Percentiles rank a stretch among this genome's conserved stretches.
Conservation (phyloP, 2,329 filamentous ascomycete genomes). For the Botryotinia globosa region DNA sequence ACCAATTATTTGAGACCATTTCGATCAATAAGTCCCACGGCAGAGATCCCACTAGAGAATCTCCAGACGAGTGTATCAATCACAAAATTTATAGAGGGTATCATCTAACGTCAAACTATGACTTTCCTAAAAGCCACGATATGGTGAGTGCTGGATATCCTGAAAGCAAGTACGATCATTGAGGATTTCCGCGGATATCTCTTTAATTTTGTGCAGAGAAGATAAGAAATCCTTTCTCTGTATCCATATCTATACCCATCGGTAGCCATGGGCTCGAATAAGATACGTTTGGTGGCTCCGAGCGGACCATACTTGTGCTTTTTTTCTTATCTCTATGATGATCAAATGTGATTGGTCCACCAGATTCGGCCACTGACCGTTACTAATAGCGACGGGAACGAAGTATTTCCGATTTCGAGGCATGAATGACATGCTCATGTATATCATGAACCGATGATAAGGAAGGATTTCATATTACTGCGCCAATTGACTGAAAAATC, state of each 20-base stretch:
- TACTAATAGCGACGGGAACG: slow-evolving; percentile 4
- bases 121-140: background rate
- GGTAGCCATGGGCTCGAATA: slow-evolving; percentile 2
- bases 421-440: background rate
- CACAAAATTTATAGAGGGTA: background rate
- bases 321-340: slow-evolving; percentile 11
- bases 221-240: background rate
- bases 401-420: slow-evolving; percentile 16
- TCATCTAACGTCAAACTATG: background rate
- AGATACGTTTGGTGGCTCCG: background rate
- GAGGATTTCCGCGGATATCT: slow-evolving; percentile 18
- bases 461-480: background rate
- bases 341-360: slow-evolving; percentile 10
- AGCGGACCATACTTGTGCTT: background rate
- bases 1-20: background rate
- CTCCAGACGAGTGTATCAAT: background rate
- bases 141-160: slow-evolving; percentile 1
- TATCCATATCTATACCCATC: slow-evolving; percentile 1
- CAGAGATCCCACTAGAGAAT: background rate
- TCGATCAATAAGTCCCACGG: background rate
- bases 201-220: background rate
- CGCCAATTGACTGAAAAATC: background rate
- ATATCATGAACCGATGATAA: background rate
- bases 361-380: background rate
- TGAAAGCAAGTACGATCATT: background rate